These are phyloP conservation scores for Trametes maxima DNA, from an alignment of 768 basidiomycete species.

Conservation along the genomic window DNA sequence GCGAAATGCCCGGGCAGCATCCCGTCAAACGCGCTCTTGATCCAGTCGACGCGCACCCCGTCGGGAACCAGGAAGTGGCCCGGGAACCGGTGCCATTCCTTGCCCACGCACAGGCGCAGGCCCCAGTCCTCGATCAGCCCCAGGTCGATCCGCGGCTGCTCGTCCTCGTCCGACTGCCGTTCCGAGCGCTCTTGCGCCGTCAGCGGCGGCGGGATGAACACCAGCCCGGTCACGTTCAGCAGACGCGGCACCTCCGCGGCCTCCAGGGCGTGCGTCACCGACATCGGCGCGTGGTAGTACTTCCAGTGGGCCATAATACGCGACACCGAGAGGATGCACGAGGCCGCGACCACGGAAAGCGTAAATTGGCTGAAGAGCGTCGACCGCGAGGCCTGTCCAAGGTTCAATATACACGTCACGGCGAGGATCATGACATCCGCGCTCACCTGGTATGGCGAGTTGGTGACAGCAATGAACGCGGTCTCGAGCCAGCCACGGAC, in stretches of 20 bases:
- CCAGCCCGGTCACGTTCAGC: constrained; percentile 69
- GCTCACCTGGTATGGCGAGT: constrained; percentile 83
- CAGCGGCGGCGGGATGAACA: constrained; percentile 48
- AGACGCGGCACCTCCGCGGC: constrained; percentile 78
- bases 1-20: constrained; percentile 85
- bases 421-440: not conserved
- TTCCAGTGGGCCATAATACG: constrained; percentile 81
- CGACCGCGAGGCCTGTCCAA: constrained; percentile 72
- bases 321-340: constrained; percentile 71
- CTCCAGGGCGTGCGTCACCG: constrained; percentile 71
- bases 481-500: constrained; percentile 86
- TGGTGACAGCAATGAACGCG: constrained; percentile 71
- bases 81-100: constrained; percentile 97
- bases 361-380: constrained; percentile 78
- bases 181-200: constrained; percentile 4
- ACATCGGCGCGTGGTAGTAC: constrained; percentile 91
- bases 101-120: constrained; percentile 81
- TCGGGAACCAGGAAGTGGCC: constrained; percentile 87
- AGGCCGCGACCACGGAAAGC: constrained; percentile 62
- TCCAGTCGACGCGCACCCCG: constrained; percentile 79
- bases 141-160: constrained; percentile 60
- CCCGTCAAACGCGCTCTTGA: constrained; percentile 91
- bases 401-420: constrained; percentile 9
- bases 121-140: constrained; percentile 67
- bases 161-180: constrained; percentile 36